A percentile compares a stretch with the other conserved stretches of the same genome.
Evolutionary conservation across 768 basidiomycete genomes (phyloP).

Genomic region (Auricularia sp.): DNA sequence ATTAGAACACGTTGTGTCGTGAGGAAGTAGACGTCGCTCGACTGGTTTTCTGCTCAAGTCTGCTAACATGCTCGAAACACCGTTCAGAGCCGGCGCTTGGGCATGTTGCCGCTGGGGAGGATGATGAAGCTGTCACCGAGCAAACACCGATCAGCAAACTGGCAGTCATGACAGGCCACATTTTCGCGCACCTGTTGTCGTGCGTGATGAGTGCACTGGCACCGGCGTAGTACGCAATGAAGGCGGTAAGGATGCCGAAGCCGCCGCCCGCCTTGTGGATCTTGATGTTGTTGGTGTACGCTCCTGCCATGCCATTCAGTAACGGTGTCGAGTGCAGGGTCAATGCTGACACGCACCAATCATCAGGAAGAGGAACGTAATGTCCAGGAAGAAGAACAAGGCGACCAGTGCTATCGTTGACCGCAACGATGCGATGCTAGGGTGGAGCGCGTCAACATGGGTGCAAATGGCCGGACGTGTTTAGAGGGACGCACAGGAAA

Average conservation of each 20-base stretch:
- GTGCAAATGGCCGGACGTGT: background rate
- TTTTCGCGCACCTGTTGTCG: slow-evolving; percentile 15
- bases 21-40: background rate
- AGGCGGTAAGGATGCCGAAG: slow-evolving; percentile 29
- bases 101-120: background rate
- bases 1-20: background rate
- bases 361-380: slow-evolving; percentile 43
- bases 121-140: background rate
- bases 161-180: no score
- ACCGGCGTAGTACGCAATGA: slow-evolving; percentile 38
- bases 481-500: slow-evolving; percentile 41
- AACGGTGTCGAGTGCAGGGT: background rate
- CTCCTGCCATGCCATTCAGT: background rate
- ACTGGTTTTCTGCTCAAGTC: background rate
- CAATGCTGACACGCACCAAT: slow-evolving; percentile 21
- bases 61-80: background rate
- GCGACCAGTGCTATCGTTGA: slow-evolving; percentile 39
- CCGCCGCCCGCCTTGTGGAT: slow-evolving; percentile 35
- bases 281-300: background rate
- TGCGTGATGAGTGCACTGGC: slow-evolving; percentile 32
- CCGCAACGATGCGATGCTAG: slow-evolving; percentile 40
- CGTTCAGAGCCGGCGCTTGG: background rate
- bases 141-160: background rate
- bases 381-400: slow-evolving; percentile 42
- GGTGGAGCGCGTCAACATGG: background rate